Evolutionary conservation across 768 basidiomycete genomes (phyloP).

Genomic region (Boletus rex-veris): DNA sequence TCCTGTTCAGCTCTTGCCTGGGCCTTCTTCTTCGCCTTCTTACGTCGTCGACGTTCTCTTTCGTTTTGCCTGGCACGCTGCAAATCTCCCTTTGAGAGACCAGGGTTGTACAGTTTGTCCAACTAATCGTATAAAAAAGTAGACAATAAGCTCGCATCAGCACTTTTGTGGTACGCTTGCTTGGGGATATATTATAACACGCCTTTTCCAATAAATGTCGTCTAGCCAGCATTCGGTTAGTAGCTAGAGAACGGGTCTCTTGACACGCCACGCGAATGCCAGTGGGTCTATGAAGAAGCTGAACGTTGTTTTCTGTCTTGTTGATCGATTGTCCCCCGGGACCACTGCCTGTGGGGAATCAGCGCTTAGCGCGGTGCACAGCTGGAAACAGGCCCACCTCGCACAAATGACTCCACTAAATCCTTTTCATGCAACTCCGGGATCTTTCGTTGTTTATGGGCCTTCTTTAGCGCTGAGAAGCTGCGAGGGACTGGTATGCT

Average conservation of each 20-base stretch:
- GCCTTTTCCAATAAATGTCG: constrained; percentile 73
- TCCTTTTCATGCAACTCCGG: constrained; percentile 76
- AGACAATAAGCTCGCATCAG: constrained; percentile 17
- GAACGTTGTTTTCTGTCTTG: constrained; percentile 90
- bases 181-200: constrained; percentile 35
- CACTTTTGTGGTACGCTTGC: constrained; percentile 3
- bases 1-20: constrained; percentile 27
- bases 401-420: constrained; percentile 82
- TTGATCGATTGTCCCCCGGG: constrained; percentile 98
- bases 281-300: constrained; percentile 84
- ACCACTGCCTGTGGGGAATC: constrained; percentile 61
- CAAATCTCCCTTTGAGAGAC: constrained; percentile 68
- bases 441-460: constrained; percentile 56
- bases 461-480: constrained; percentile 71
- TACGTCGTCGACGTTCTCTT: constrained; percentile 67
- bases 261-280: constrained; percentile 86
- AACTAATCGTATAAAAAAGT: constrained; percentile 42
- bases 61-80: constrained; percentile 70
- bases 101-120: constrained; percentile 70
- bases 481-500: constrained; percentile 35
- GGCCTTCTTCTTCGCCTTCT: constrained; percentile 75
- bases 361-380: constrained; percentile 1
- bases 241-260: constrained; percentile 77
- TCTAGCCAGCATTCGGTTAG: constrained; percentile 78
- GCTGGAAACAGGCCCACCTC: constrained; percentile 49